Evolutionary conservation across 257 asterid species (phyloP).

Genomic region (Fraxinus quadrangulata): DNA sequence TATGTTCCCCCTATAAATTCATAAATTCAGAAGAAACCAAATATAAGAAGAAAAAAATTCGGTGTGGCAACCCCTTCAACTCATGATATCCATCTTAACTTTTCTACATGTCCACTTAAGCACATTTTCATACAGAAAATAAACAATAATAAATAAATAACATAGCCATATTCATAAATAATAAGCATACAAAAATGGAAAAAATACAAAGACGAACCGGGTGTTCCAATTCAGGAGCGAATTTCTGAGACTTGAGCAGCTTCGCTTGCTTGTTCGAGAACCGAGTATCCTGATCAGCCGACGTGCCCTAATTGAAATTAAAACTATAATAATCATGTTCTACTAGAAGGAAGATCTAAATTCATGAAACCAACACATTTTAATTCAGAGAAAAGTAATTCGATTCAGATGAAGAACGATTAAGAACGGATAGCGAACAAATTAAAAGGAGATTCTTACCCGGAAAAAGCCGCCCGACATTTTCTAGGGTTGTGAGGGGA

Average conservation of each 20-base stretch:
- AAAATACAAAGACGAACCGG: constrained; percentile 53
- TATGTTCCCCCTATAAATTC: neutral
- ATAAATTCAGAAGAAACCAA: constrained; percentile 17
- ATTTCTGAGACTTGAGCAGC: constrained; percentile 90
- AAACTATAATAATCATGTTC: constrained; percentile 1
- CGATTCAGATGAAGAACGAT: neutral
- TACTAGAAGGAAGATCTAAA: constrained; percentile 15
- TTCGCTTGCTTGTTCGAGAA: constrained; percentile 99
- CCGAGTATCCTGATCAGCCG: constrained; percentile 97
- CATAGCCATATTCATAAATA: neutral
- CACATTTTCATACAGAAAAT: constrained; percentile 14
- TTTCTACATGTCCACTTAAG: constrained; percentile 23
- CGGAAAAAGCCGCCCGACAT: constrained; percentile 96
- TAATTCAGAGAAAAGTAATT: neutral
- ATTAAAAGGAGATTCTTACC: constrained; percentile 39
- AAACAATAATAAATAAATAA: neutral
- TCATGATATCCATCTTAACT: constrained; percentile 21
- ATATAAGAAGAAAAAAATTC: constrained; percentile 11
- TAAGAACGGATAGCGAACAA: neutral
- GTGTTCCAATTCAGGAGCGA: constrained; percentile 89
- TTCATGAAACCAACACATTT: constrained; percentile 11
- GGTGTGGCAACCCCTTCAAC: neutral
- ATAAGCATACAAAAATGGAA: neutral
- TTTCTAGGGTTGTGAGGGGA: constrained; percentile 56
- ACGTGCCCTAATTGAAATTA: constrained; percentile 70